Percentiles rank a stretch among this genome's conserved stretches.
Evolutionary conservation across 192 early-diverging fungal species (phyloP).

Genomic region (Backusella liffmaniae): DNA sequence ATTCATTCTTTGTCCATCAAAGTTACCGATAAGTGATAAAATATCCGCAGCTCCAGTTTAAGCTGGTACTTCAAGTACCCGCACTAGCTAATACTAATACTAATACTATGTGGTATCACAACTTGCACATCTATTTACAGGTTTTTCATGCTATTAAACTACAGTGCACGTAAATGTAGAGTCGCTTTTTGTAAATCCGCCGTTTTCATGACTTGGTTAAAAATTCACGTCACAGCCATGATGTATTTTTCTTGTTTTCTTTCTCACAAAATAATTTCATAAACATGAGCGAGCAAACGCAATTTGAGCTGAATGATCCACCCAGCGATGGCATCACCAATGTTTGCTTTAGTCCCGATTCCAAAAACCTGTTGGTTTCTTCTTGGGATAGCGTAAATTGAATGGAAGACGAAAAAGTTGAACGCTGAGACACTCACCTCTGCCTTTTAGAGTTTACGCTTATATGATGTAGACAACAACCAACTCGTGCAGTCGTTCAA

Average conservation of each 20-base stretch:
- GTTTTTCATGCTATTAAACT: no score
- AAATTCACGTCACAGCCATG: no score
- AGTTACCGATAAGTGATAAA: no score
- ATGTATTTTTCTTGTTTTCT: not conserved
- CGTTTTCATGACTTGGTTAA: no score
- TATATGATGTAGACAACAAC: slow-evolving; percentile 80
- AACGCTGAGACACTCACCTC: not conserved
- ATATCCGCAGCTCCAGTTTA: no score
- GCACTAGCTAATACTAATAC: no score
- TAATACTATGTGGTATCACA: no score
- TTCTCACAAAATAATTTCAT: not conserved
- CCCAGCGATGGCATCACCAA: slow-evolving; percentile 85
- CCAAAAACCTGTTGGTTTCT: slow-evolving; percentile 68
- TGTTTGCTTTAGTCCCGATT: slow-evolving; percentile 70
- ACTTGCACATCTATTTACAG: no score
- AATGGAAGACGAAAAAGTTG: not conserved
- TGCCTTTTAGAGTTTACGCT: slow-evolving; percentile 60
- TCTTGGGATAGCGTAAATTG: slow-evolving; percentile 87
- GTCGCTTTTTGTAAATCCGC: no score
- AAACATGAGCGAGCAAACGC: not conserved
- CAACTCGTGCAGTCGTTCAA: slow-evolving; percentile 51
- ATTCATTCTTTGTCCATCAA: no score
- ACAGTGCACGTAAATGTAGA: no score
- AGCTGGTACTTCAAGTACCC: no score
- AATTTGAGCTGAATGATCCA: slow-evolving; percentile 76